These are phyloP conservation scores for Jatropha podagrica DNA, from an alignment of 441 rosid genomes.

Conservation along the genomic window DNA sequence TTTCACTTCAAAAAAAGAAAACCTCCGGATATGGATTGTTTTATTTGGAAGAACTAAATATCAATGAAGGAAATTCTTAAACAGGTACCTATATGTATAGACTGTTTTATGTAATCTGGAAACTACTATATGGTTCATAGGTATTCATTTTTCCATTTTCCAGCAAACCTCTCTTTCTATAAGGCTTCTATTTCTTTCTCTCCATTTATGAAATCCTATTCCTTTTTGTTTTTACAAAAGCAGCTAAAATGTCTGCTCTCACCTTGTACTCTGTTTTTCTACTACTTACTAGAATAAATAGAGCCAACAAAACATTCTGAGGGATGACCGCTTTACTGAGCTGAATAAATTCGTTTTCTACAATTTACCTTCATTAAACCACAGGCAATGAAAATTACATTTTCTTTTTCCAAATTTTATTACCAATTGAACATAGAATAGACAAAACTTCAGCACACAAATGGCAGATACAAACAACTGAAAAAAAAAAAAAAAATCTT, in stretches of 20 bases:
- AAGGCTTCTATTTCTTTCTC: neutral
- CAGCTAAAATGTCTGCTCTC: neutral
- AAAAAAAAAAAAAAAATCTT: neutral
- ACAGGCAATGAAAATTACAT: too few species aligned
- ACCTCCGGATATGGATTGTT: neutral
- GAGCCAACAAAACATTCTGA: neutral
- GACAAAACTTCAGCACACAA: neutral
- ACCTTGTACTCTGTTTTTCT: neutral
- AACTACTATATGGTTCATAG: neutral
- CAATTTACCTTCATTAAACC: neutral
- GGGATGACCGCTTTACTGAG: neutral
- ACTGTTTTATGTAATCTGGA: neutral
- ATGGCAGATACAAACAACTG: neutral
- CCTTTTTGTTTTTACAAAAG: neutral
- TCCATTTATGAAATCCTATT: neutral
- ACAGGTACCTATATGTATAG: neutral
- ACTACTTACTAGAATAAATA: neutral
- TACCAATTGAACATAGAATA: neutral
- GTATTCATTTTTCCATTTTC: neutral
- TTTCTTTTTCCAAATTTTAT: neutral
- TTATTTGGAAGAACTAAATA: neutral
- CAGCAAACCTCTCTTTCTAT: neutral
- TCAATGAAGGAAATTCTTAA: neutral
- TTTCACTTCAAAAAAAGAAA: neutral
- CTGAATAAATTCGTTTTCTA: neutral